Evolutionary conservation across 176 grass and related monocot genomes (phyloP), one percentile per base, ranked within the genome.

Genomic region (Juncus inflexus): DNA sequence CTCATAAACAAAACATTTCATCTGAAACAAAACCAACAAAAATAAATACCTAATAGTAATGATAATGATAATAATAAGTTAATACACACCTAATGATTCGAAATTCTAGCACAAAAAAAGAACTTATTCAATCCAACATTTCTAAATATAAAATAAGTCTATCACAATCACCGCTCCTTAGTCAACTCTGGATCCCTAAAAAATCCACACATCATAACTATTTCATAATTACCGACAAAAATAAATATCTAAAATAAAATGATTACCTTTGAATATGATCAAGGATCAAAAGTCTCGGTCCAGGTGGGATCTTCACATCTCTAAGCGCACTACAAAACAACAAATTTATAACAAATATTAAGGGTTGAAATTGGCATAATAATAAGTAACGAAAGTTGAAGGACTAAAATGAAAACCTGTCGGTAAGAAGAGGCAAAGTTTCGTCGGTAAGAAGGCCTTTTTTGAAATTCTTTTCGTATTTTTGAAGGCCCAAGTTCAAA

Each of bases 391-490:
- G 43, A 47, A 47, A 12, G 13, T 16, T 52, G 7, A 8, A 9
- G 52, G 55, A 37, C 6, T 12, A 15, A 3, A 37, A 6, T 50
- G 6, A 53, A 67, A 62, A 84, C 94, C 94, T 92, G 50, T 99
- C 94, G 39, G 78, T 99, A 51, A 99, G 88, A 14, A 99, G 85
- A 59, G 80, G 72, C 68, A 99, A 77, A 45, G 88, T 99, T 74
- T 59, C 68, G 89, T 99, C 94, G 51, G 80, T 90, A 37, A 99
- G 78, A 63, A 99, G 83, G 47, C 94, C 94, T 69, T 84, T 99
- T 80, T 92, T 92, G 77, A 99, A 92, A 76, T 99, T 90, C 64
- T 90, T 99, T 58, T 92, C 94, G 65, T 99, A 99, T 60, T 90
- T 99, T 72, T 99, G 80, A 62, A 99, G 94, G 58, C 94, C 89